phyloP scores from a whole-genome alignment of 306 rosid species.

The Ochetophila trinervis region DNA sequence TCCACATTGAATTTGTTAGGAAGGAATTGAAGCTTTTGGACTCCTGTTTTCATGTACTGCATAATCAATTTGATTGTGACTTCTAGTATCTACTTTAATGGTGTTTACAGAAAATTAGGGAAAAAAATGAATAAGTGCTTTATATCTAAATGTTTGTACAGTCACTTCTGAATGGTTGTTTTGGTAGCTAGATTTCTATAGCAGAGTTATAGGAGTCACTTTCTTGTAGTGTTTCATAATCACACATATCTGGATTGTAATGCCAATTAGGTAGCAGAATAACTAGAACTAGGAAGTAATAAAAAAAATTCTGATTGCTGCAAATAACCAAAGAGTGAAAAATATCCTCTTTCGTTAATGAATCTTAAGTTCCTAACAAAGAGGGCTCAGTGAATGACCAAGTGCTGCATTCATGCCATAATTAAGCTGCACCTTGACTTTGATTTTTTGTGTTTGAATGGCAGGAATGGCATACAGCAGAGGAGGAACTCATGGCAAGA shows the following conservation, averaged over 20 bases:
- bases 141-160: too few species aligned
- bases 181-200: neutral
- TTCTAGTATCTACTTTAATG: neutral
- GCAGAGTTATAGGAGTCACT: neutral
- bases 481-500: slow-evolving; percentile 91
- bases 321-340: too few species aligned
- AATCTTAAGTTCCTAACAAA: neutral
- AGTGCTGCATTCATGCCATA: neutral
- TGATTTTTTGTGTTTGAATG: slow-evolving; percentile 13
- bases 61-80: neutral
- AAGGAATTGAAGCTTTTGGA: neutral
- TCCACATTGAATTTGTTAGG: slow-evolving; percentile 5
- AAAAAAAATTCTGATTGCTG: too few species aligned
- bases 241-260: too few species aligned
- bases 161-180: neutral
- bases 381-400: neutral
- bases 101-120: neutral
- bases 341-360: neutral
- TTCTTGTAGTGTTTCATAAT: neutral
- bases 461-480: slow-evolving; percentile 90
- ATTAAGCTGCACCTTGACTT: neutral
- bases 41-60: neutral
- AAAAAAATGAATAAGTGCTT: neutral
- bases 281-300: too few species aligned
- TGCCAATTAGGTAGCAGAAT: too few species aligned